Evolutionary conservation across 2,329 filamentous ascomycete species (phyloP).

Genomic region (Scolecobasidium constrictum): DNA sequence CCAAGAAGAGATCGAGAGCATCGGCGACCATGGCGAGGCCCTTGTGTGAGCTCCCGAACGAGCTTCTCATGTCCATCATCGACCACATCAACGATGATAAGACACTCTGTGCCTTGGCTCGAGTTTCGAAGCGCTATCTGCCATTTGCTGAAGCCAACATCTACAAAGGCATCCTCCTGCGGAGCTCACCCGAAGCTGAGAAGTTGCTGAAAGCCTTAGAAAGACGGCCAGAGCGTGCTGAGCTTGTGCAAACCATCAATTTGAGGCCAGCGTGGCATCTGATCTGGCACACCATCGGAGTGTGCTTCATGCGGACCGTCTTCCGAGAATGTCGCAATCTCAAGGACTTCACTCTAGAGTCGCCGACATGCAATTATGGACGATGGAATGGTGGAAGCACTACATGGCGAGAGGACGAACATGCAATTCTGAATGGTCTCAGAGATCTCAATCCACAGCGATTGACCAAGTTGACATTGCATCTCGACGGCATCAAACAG

Average conservation of each 20-base stretch:
- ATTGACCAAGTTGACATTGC: neutral
- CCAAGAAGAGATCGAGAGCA: no score
- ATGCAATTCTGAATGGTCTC: neutral
- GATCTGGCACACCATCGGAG: neutral
- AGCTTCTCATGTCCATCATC: neutral
- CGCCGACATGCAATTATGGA: neutral
- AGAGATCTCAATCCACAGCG: neutral
- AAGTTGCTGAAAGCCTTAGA: neutral
- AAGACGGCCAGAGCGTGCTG: neutral
- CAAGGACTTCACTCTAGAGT: neutral
- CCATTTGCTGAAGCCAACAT: neutral
- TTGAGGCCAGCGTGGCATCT: neutral
- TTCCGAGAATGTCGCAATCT: neutral
- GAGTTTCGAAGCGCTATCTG: neutral
- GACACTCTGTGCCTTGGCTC: neutral
- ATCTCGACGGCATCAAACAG: neutral
- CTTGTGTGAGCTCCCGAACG: neutral
- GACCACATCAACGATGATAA: neutral
- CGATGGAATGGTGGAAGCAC: neutral
- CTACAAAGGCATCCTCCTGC: neutral
- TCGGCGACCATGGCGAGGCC: neutral
- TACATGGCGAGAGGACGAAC: neutral
- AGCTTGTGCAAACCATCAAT: neutral
- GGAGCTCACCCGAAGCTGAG: neutral
- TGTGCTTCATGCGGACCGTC: neutral